phyloP scores from a whole-genome alignment of 495 filamentous ascomycete genomes.

The Neurospora hispaniola region DNA sequence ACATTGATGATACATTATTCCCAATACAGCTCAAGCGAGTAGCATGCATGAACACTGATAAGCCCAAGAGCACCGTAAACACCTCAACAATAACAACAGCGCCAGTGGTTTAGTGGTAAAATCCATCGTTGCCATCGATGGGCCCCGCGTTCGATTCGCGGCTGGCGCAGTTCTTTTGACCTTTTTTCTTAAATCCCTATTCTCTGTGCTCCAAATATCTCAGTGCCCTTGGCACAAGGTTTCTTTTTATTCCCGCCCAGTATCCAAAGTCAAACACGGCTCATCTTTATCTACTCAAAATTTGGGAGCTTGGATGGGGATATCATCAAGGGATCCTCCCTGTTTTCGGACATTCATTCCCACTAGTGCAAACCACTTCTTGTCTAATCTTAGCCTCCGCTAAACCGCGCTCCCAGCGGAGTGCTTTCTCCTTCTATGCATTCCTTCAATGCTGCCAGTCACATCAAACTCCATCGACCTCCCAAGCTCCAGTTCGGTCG shows the following conservation, averaged over 20 bases:
- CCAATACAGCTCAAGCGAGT: neutral
- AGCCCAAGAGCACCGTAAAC: neutral
- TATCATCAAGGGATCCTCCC: neutral
- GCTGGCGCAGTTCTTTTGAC: conserved; percentile 28
- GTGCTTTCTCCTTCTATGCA: neutral
- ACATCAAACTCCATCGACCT: neutral
- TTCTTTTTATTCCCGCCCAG: neutral
- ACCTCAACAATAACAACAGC: neutral
- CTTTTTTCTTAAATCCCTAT: neutral
- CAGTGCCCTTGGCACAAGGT: neutral
- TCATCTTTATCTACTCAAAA: neutral
- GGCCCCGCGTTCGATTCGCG: conserved; percentile 43
- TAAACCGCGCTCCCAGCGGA: neutral
- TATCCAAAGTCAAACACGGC: neutral
- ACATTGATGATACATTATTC: neutral
- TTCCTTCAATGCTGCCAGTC: neutral
- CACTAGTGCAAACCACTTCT: neutral
- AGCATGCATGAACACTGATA: neutral
- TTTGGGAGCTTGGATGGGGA: neutral
- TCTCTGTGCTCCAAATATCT: neutral
- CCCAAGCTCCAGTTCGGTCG: neutral
- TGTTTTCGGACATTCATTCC: neutral
- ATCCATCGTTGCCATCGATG: conserved; percentile 45
- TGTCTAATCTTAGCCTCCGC: neutral
- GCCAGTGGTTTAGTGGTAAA: conserved; percentile 43